Evolutionary conservation across 2,329 filamentous ascomycete species (phyloP), one percentile per base, ranked within the genome.

Genomic region (Lachnellula occidentalis): DNA sequence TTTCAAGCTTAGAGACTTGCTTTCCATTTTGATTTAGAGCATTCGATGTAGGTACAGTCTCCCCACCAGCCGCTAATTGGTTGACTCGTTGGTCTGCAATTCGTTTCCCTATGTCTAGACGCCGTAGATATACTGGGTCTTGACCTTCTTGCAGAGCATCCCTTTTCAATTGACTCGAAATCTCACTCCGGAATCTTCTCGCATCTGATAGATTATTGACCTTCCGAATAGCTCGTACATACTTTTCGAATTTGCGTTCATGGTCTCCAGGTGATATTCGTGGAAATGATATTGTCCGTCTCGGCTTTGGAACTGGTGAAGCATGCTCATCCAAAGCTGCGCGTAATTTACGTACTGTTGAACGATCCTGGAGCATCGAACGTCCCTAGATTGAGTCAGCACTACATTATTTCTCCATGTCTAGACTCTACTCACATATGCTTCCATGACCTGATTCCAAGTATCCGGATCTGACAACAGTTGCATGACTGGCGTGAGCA

Each of bases 401-500:
- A 49, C 36, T 27, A 21, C 34, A 17, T n/a, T 15, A 15, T 15
- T 34, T 17, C 11, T 48, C 42, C 41, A 8, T 19, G 45, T 47
- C 3, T 12, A 42, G 46, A 12, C n/a, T 19, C 42, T 61, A 58
- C 71, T 66, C 61, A 72, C 85, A 71, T 87, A 90, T 53, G 86
- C 92, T 71, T 97, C 92, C 79, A 97, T 90, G 56, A 96, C 72
- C 70, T 96, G 92, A 66, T 99, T 97, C 92, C 92, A 99, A 8
- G 88, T 95, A 73, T 99, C 95, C 1, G 95, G 92, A 63, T 99
- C 92, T 5, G 89, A 83, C 17, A 99, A 75, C 58, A 91, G 76
- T 64, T 87, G 84, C 67, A 96, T 78, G 21, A 95, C 75, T 0
- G 94, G 94, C 42, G 84, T 85, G 37, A 99, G 75, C 39, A 99